Conservation (phyloP, 2,329 filamentous ascomycete species). For the Decorospora gaudefroyi region DNA sequence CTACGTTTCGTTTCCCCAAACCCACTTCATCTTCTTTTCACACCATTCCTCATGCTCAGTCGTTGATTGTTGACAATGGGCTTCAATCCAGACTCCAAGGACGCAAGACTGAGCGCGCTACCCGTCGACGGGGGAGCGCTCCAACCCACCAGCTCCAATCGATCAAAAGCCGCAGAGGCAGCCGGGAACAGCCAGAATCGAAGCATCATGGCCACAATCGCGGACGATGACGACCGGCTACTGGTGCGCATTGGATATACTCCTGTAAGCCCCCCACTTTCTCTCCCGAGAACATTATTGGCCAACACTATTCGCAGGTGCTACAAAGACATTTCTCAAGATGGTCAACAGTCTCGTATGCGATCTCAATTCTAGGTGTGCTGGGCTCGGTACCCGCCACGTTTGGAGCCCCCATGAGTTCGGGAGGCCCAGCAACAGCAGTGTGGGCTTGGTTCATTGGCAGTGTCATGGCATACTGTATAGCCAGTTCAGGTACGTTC, state of each 20-base stretch:
- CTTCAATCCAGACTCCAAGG: slow-evolving; percentile 31
- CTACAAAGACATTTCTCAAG: slow-evolving; percentile 66
- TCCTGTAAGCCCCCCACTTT: slow-evolving; percentile 53
- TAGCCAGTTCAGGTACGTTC: slow-evolving; percentile 61
- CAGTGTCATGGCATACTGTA: slow-evolving; percentile 66
- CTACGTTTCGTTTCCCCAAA: slow-evolving; percentile 16
- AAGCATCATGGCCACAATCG: slow-evolving; percentile 55
- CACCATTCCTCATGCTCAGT: slow-evolving; percentile 30
- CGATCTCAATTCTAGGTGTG: slow-evolving; percentile 67
- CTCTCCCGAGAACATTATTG: background rate
- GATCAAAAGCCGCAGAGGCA: slow-evolving; percentile 34
- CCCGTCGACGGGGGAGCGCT: slow-evolving; percentile 18
- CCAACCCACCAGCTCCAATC: slow-evolving; percentile 25
- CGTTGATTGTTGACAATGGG: slow-evolving; percentile 37
- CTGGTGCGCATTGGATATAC: slow-evolving; percentile 66
- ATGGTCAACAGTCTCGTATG: slow-evolving; percentile 69
- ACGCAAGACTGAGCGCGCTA: slow-evolving; percentile 14
- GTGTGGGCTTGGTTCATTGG: slow-evolving; percentile 70
- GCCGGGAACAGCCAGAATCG: slow-evolving; percentile 17
- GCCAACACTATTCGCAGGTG: slow-evolving; percentile 53
- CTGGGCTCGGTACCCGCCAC: slow-evolving; percentile 68
- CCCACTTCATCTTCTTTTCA: slow-evolving; percentile 8
- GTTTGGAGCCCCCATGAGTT: slow-evolving; percentile 61
- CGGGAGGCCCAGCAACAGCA: slow-evolving; percentile 65
- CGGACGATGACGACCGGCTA: slow-evolving; percentile 63